Percentiles rank a stretch among this genome's conserved stretches.
phyloP scores from a whole-genome alignment of 345 rosid species.

The Cardamine resedifolia region DNA sequence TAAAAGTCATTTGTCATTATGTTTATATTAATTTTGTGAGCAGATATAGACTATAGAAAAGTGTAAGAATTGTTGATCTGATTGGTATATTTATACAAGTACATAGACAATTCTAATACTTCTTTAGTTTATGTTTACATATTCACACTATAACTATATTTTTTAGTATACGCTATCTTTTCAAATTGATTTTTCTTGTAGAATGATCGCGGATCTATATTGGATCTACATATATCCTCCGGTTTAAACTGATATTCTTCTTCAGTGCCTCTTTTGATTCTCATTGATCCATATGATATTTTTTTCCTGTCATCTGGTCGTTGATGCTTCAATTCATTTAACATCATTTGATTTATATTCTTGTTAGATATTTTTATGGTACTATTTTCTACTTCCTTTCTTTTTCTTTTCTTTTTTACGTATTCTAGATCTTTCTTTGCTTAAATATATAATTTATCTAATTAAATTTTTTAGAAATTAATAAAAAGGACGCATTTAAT shows the following conservation, averaged over 20 bases:
- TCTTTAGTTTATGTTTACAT: background rate
- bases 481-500: background rate
- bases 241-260: background rate
- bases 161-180: background rate
- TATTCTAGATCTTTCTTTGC: background rate
- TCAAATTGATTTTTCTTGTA: background rate
- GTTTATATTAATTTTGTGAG: background rate
- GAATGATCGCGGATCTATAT: background rate
- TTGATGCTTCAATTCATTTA: background rate
- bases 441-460: background rate
- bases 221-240: background rate
- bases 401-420: background rate
- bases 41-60: background rate
- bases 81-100: background rate
- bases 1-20: constrained; percentile 5
- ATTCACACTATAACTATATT: background rate
- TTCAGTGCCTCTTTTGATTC: background rate
- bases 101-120: background rate
- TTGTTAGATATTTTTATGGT: background rate
- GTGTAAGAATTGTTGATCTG: background rate
- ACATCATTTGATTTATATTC: background rate
- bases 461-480: background rate
- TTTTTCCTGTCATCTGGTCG: background rate
- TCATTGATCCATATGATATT: background rate
- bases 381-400: background rate